Percentiles rank a stretch among this genome's conserved stretches.
phyloP scores from a whole-genome alignment of 352 stramenopile genomes.

The Pythium rhizo-oryzae region DNA sequence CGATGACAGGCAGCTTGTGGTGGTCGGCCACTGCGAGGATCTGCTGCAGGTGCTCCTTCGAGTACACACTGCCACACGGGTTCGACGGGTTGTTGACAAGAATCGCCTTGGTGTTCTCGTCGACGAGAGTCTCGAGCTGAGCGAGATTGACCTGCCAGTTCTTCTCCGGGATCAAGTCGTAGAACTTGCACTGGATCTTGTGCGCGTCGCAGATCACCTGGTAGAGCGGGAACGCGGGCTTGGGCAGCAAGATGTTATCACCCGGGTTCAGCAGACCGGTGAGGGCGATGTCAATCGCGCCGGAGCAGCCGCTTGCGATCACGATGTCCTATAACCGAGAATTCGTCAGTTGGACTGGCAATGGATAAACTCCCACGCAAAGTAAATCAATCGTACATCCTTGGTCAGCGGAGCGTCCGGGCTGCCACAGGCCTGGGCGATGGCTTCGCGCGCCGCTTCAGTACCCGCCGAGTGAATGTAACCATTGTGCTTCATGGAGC shows the following conservation, averaged over 20 bases:
- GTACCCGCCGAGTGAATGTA: conserved; percentile 94
- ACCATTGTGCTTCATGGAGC: conserved; percentile 87
- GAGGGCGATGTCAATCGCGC: conserved; percentile 93
- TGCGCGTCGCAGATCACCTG: conserved; percentile 93
- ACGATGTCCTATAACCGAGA: conserved; percentile 81
- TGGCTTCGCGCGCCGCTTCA: conserved; percentile 80
- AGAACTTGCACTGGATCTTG: conserved; percentile 92
- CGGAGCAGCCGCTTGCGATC: conserved; percentile 93
- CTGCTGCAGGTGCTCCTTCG: conserved; percentile 73
- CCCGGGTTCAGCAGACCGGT: conserved; percentile 88
- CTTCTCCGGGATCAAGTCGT: conserved; percentile 85
- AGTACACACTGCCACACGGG: conserved; percentile 95
- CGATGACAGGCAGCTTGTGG: conserved; percentile 93
- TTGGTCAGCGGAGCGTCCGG: conserved; percentile 61
- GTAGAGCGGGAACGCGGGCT: conserved; percentile 96
- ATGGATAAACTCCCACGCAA: neutral
- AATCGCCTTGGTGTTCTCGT: conserved; percentile 90
- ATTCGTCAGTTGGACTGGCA: neutral
- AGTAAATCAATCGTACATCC: conserved; percentile 70
- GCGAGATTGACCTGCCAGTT: conserved; percentile 94
- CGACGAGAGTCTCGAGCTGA: conserved; percentile 89
- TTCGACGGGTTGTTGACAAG: conserved; percentile 97
- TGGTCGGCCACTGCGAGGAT: conserved; percentile 77
- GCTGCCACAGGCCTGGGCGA: conserved; percentile 85
- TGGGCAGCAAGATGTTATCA: conserved; percentile 93